phyloP scores from a whole-genome alignment of 2,329 filamentous ascomycete genomes.

The Alternaria rosae region DNA sequence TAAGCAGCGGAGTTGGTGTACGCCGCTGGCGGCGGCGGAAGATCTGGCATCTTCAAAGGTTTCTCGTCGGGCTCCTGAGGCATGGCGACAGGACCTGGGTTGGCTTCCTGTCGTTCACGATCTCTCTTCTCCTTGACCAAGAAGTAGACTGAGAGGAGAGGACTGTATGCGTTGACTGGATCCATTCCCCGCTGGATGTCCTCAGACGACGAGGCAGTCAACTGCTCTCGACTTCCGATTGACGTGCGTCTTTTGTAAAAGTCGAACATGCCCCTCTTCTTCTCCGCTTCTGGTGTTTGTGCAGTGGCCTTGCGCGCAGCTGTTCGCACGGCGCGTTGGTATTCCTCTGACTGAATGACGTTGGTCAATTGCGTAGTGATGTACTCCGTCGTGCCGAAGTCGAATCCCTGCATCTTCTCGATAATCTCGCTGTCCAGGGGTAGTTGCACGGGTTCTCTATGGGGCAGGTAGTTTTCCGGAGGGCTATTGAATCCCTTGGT shows the following conservation, averaged over 20 bases:
- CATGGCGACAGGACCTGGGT: conserved; percentile 66
- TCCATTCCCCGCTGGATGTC: conserved; percentile 83
- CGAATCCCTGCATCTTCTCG: conserved; percentile 95
- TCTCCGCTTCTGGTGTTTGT: conserved; percentile 66
- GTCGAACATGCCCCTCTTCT: conserved; percentile 92
- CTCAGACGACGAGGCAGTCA: conserved; percentile 84
- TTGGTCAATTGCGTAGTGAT: conserved; percentile 84
- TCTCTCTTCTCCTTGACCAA: conserved; percentile 95
- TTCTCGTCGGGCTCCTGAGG: conserved; percentile 65
- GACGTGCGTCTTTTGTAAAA: conserved; percentile 97
- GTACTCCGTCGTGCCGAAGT: conserved; percentile 86
- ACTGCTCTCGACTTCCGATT: conserved; percentile 83
- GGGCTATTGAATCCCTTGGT: conserved; percentile 85
- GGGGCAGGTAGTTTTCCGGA: conserved; percentile 87
- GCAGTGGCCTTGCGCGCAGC: conserved; percentile 70
- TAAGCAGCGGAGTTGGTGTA: conserved; percentile 86
- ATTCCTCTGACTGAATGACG: conserved; percentile 92
- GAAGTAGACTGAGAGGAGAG: conserved; percentile 92
- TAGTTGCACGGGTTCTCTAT: conserved; percentile 82
- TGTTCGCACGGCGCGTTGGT: conserved; percentile 80
- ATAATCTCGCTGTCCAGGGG: conserved; percentile 85
- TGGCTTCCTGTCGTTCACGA: conserved; percentile 69
- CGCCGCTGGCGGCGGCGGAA: conserved; percentile 82
- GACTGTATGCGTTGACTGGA: conserved; percentile 91
- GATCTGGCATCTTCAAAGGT: conserved; percentile 72